Conservation (phyloP, 2,329 filamentous ascomycete genomes). For the Thelonectria blattea region DNA sequence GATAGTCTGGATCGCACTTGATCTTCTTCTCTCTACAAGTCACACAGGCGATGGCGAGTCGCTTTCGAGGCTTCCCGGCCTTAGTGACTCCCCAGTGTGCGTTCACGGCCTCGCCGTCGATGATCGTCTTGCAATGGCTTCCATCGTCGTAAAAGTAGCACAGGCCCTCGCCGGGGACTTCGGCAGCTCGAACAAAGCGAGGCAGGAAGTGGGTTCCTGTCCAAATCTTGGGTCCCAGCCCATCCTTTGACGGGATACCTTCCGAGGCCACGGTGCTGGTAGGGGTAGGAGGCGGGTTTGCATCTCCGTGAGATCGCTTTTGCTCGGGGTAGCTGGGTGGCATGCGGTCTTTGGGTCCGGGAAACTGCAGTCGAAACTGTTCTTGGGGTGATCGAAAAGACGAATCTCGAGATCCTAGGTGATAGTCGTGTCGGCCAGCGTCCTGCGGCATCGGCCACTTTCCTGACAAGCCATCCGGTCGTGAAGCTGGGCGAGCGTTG, state of each 20-base stretch:
- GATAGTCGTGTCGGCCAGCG: conserved; percentile 51
- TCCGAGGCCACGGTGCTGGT: conserved; percentile 46
- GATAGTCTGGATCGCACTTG: conserved; percentile 89
- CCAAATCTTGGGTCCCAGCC: conserved; percentile 72
- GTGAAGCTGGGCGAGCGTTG: conserved; percentile 43
- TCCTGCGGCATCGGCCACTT: conserved; percentile 51
- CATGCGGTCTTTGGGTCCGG: conserved; percentile 44
- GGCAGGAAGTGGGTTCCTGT: conserved; percentile 71
- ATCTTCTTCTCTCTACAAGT: conserved; percentile 97
- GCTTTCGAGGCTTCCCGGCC: conserved; percentile 89
- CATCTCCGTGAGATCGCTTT: conserved; percentile 29
- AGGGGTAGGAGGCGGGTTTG: conserved; percentile 39
- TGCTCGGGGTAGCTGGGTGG: conserved; percentile 38
- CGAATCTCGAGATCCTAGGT: conserved; percentile 50
- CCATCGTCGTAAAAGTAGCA: conserved; percentile 90
- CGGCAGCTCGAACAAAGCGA: conserved; percentile 67
- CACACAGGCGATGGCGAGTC: conserved; percentile 88
- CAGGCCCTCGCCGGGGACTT: conserved; percentile 77
- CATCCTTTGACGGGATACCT: conserved; percentile 60
- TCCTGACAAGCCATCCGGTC: conserved; percentile 44
- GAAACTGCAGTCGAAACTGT: conserved; percentile 45
- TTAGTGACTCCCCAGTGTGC: conserved; percentile 94
- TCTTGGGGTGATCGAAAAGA: conserved; percentile 44
- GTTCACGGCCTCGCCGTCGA: conserved; percentile 87
- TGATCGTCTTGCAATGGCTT: conserved; percentile 79